Evolutionary conservation across 306 rosid species (phyloP), one percentile per base, ranked within the genome.

Genomic region (Malus asiatica): DNA sequence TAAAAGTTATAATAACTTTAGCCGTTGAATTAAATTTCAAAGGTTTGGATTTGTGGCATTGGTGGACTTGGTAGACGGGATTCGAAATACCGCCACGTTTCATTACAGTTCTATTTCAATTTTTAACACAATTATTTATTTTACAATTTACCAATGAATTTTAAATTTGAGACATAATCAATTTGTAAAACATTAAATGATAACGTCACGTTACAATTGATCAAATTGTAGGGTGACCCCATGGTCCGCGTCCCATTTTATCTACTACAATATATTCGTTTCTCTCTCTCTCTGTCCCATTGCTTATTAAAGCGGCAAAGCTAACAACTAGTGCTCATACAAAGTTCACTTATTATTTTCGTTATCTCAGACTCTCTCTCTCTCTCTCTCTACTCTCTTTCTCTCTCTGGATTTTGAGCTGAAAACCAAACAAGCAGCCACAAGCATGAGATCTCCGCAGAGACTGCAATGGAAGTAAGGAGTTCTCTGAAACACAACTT

Each of bases 291-390:
- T 65, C 30, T 19, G 3, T 29, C 60, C 76, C 78, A 71, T 87
- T 86, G 96, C 95, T 90, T 90, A 58, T 70, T 62, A 75, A 85
- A 86, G 88, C 94, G 90, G 91, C 91, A 89, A 90, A 85, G 90
- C 83, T 76, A 76, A 85, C 90, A 74, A 40, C 66, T 12, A 29
- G 66, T 22, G 23, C 77, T 79, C 86, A 55, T 76, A 76, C 83
- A 76, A 83, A 82, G 73, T 58, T 42, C 67, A 9, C 83, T 72
- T 18, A 64, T 55, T 57, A 48, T n/a, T 48, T 38, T 38, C 7
- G 8, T 6, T 1, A 1, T 35, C 42, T 35, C 40, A n/a, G n/a
- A n/a, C 18, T 14, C 19, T 42, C 46, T 12, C 51, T 66, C 65
- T 27, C 60, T 79, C 53, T 78, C 40, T 33, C 35, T 33, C 35